Evolutionary conservation across 2,329 filamentous ascomycete species (phyloP).

Genomic region (Stemphylium beticola): DNA sequence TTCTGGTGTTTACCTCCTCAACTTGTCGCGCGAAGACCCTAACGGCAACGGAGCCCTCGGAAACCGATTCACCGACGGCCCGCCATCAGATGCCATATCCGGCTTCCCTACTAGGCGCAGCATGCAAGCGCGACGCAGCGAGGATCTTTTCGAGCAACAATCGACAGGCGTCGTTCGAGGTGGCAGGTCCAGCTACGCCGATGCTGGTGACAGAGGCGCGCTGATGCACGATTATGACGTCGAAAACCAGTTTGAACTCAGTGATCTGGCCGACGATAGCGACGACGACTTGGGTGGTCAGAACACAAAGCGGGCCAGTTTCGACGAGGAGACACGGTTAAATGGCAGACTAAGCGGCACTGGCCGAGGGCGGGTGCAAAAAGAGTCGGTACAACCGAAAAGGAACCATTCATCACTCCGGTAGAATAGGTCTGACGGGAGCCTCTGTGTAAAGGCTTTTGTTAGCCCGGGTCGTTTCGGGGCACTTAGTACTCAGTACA

Average conservation of each 20-base stretch:
- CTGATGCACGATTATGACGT: constrained; percentile 90
- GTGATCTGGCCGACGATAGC: constrained; percentile 76
- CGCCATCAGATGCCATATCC: constrained; percentile 89
- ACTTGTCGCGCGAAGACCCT: constrained; percentile 91
- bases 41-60: constrained; percentile 72
- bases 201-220: constrained; percentile 71
- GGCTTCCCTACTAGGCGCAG: constrained; percentile 88
- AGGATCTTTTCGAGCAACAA: constrained; percentile 53
- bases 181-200: constrained; percentile 20
- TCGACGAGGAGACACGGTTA: constrained; percentile 19
- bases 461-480: neutral
- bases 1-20: constrained; percentile 91
- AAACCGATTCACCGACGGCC: constrained; percentile 68
- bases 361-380: constrained; percentile 37
- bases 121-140: constrained; percentile 83
- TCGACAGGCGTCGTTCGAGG: constrained; percentile 39
- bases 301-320: constrained; percentile 17
- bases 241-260: constrained; percentile 74
- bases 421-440: constrained; percentile 5
- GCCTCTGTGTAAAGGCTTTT: constrained; percentile 1
- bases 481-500: neutral
- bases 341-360: constrained; percentile 33
- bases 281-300: constrained; percentile 45
- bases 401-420: constrained; percentile 27
- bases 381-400: constrained; percentile 37